These are phyloP conservation scores for Fusarium setosum DNA, from an alignment of 2,329 filamentous ascomycete genomes.

Conservation along the genomic window DNA sequence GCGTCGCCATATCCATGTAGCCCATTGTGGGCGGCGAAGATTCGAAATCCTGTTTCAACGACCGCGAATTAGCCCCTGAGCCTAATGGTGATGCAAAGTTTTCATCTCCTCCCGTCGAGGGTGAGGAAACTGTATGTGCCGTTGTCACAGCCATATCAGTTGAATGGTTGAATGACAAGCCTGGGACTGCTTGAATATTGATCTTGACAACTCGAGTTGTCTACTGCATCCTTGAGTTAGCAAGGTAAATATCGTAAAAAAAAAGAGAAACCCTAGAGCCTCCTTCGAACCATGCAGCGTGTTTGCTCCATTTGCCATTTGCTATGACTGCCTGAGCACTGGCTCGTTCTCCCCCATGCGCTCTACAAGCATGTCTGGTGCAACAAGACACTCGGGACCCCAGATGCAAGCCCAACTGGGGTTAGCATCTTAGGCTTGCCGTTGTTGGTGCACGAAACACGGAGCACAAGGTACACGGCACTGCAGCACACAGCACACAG, in stretches of 20 bases:
- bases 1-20: slow-evolving; percentile 63
- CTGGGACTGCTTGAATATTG: neutral
- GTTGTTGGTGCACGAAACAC: slow-evolving; percentile 23
- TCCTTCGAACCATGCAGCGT: slow-evolving; percentile 1
- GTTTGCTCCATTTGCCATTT: slow-evolving; percentile 18
- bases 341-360: slow-evolving; percentile 14
- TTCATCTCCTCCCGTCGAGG: slow-evolving; percentile 6
- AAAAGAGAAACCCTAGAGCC: neutral
- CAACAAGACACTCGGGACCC: slow-evolving; percentile 25
- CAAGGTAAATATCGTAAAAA: neutral
- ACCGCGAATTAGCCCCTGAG: slow-evolving; percentile 34
- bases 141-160: slow-evolving; percentile 2
- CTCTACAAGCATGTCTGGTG: slow-evolving; percentile 27
- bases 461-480: slow-evolving; percentile 18
- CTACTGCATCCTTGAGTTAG: slow-evolving; percentile 13
- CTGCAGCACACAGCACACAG: slow-evolving; percentile 21
- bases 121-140: slow-evolving; percentile 8
- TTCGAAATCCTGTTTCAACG: slow-evolving; percentile 64
- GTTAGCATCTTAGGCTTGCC: slow-evolving; percentile 21
- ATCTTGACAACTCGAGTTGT: neutral
- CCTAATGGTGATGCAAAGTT: slow-evolving; percentile 8
- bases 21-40: slow-evolving; percentile 65
- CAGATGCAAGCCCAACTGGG: slow-evolving; percentile 13
- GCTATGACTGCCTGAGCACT: slow-evolving; percentile 16
- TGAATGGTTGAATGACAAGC: neutral